Evolutionary conservation across 78 protist genomes (phyloP), one percentile per base, ranked within the genome.

Genomic region (Dictyostelium brefeldianum): DNA sequence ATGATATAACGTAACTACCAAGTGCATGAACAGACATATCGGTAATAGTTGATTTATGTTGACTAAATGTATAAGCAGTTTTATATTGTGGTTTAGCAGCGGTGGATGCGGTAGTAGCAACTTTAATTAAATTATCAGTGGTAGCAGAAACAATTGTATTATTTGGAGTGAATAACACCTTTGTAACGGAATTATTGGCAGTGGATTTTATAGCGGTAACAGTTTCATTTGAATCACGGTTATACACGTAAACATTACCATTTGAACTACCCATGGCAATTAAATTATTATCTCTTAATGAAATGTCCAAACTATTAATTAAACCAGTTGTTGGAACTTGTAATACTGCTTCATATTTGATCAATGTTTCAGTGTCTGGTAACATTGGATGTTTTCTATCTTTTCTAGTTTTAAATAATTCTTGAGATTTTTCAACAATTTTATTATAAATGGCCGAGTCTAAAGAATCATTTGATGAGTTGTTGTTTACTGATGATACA

Each of bases 141-240:
- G 96, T 59, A 14, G 94, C 29, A 0, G 97, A 81, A 73, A 87
- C 22, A 5, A 97, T 20, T n/a, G 50, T 20, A 65, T 83, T 47
- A 11, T 95, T 71, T 53, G 96, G 96, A 82, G 91, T 94, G 89
- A 97, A 92, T 43, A 31, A n/a, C 20, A 91, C 98, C 10, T 59
- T 29, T 4, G 71, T 90, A 17, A 94, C 56, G 5, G 48, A 5
- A 25, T 65, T 36, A n/a, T 0, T 71, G 12, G 78, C 20, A 14
- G 36, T 50, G 10, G 14, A 53, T 22, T 53, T 25, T 5, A n/a
- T 48, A 3, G 31, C 81, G 0, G 80, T 51, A 5, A 20, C 7
- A 27, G 59, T n/a, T 10, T 27, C 74, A 11, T 74, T 22, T 18
- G 50, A 17, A 4, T 43, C 81, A 8, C 46, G 31, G 59, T 92